These are phyloP conservation scores for Oidiodendron maius DNA, from an alignment of 495 filamentous ascomycete species.

Conservation along the genomic window DNA sequence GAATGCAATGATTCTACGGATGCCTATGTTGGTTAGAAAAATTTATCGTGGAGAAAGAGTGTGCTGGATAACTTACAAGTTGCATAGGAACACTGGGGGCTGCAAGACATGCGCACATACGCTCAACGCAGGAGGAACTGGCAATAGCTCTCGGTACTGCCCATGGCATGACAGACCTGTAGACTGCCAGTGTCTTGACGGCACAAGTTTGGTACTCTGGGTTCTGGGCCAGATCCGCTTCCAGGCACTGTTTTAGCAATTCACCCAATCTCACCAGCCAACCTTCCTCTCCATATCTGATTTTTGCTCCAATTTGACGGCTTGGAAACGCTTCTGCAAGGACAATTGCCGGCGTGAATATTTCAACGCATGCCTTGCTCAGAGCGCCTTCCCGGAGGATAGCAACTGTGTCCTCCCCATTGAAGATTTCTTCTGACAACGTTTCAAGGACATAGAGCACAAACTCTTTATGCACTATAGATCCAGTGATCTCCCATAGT, in stretches of 20 bases:
- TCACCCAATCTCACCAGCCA: slow-evolving; percentile 77
- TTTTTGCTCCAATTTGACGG: slow-evolving; percentile 50
- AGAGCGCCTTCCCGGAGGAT: slow-evolving; percentile 75
- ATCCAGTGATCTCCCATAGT: slow-evolving; percentile 64
- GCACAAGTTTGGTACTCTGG: slow-evolving; percentile 60
- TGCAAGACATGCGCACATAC: slow-evolving; percentile 70
- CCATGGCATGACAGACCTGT: slow-evolving; percentile 78
- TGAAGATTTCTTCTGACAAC: slow-evolving; percentile 93
- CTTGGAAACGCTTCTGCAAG: slow-evolving; percentile 67
- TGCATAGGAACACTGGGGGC: slow-evolving; percentile 68
- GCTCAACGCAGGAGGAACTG: slow-evolving; percentile 59
- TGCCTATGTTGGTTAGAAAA: slow-evolving; percentile 47
- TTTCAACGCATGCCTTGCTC: slow-evolving; percentile 84
- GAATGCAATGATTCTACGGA: slow-evolving; percentile 78
- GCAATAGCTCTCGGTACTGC: slow-evolving; percentile 74
- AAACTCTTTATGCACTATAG: slow-evolving; percentile 67
- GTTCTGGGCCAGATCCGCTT: slow-evolving; percentile 54
- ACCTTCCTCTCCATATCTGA: slow-evolving; percentile 73
- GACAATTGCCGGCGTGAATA: slow-evolving; percentile 77
- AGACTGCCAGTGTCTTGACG: slow-evolving; percentile 65
- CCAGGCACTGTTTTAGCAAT: slow-evolving; percentile 68
- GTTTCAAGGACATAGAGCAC: slow-evolving; percentile 82
- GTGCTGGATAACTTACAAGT: slow-evolving; percentile 46
- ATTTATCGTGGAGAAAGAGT: background rate
- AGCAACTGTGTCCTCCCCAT: slow-evolving; percentile 78